A percentile compares a stretch with the other conserved stretches of the same genome.
phyloP scores from a whole-genome alignment of 2,329 filamentous ascomycete genomes.

The Aspergillus sp. region DNA sequence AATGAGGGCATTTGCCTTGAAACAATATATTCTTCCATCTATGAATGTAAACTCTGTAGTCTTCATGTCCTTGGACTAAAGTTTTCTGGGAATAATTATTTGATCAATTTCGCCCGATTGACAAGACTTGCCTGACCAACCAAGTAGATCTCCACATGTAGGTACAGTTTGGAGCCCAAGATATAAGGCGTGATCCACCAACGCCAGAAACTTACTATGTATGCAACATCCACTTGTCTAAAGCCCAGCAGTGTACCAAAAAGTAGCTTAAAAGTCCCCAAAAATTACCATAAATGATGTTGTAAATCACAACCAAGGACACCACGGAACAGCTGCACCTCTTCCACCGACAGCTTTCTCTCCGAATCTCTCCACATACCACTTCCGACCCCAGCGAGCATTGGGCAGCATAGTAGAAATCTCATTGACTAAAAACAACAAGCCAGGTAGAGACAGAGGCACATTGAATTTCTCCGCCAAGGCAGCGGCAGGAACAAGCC shows the following conservation, averaged over 20 bases:
- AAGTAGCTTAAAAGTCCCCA: neutral
- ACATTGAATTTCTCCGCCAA: slow-evolving; percentile 23
- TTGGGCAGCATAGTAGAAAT: slow-evolving; percentile 84
- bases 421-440: slow-evolving; percentile 81
- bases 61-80: no score
- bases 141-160: no score
- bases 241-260: neutral
- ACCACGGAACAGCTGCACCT: slow-evolving; percentile 66
- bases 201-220: neutral
- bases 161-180: neutral
- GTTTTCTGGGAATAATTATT: no score
- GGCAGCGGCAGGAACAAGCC: slow-evolving; percentile 28
- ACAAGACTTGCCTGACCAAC: no score
- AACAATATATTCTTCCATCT: no score
- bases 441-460: slow-evolving; percentile 64
- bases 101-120: no score
- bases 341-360: slow-evolving; percentile 69
- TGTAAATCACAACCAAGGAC: slow-evolving; percentile 32
- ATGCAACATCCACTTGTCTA: no score
- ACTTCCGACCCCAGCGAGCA: slow-evolving; percentile 72
- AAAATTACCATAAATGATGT: neutral
- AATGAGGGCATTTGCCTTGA: no score
- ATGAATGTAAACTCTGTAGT: no score
- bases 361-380: slow-evolving; percentile 88
- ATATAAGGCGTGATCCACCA: neutral